Percentiles rank a stretch among this genome's conserved stretches.
Conservation (phyloP, 2,329 filamentous ascomycete species). For the Aureobasidium sp. region DNA sequence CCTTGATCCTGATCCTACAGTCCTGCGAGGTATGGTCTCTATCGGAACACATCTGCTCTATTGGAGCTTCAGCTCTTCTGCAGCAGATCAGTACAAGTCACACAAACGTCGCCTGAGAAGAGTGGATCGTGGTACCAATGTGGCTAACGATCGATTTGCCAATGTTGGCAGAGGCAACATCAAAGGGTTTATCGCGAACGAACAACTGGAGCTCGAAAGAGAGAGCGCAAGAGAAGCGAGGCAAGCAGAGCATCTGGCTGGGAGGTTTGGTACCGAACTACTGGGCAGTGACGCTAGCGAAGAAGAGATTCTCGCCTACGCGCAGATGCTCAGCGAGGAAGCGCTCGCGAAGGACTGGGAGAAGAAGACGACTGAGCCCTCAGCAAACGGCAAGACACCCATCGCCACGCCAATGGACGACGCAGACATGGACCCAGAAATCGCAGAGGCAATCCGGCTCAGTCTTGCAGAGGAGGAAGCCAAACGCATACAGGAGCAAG, state of each 20-base stretch:
- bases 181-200: conserved; percentile 77
- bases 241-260: conserved; percentile 63
- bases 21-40: conserved; percentile 77
- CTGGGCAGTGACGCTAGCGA: conserved; percentile 50
- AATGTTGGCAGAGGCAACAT: conserved; percentile 63
- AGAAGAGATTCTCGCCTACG: conserved; percentile 58
- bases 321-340: conserved; percentile 56
- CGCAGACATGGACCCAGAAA: conserved; percentile 49
- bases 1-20: conserved; percentile 79
- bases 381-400: conserved; percentile 30
- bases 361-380: conserved; percentile 38
- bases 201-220: conserved; percentile 69
- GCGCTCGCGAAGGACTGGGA: conserved; percentile 44
- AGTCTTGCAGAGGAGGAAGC: conserved; percentile 29
- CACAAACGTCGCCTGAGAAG: conserved; percentile 74
- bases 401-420: conserved; percentile 23
- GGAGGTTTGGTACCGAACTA: conserved; percentile 78
- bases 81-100: conserved; percentile 63
- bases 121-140: conserved; percentile 57
- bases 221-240: conserved; percentile 62
- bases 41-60: conserved; percentile 83
- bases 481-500: conserved; percentile 1
- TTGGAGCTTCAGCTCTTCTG: conserved; percentile 86
- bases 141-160: conserved; percentile 50
- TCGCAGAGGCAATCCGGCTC: conserved; percentile 57